Evolutionary conservation across 129 eudicot genomes (phyloP).

Genomic region (Flaveria bidentis): DNA sequence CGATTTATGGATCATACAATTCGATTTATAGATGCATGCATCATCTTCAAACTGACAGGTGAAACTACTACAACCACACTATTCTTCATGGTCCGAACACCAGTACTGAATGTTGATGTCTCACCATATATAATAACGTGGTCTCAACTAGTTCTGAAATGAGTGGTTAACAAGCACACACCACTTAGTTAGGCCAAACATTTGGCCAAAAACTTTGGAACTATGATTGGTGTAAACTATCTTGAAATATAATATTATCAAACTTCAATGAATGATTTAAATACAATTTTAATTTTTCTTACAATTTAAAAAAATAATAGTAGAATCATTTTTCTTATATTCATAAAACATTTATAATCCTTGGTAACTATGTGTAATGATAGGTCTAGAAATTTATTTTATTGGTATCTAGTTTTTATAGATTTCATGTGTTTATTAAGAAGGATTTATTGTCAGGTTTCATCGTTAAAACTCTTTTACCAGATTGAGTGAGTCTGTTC

Average conservation of each 20-base stretch:
- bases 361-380: background rate
- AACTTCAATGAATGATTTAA: background rate
- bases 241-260: background rate
- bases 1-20: conserved; percentile 9
- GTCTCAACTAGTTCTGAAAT: background rate
- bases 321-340: background rate
- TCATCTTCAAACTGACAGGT: background rate
- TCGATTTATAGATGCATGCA: background rate
- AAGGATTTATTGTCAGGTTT: too few species aligned
- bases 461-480: too few species aligned
- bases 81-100: conserved; percentile 9
- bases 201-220: conserved; percentile 1
- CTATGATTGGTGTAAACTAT: background rate
- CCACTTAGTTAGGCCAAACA: background rate
- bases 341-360: background rate
- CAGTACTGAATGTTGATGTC: background rate
- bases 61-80: conserved; percentile 5
- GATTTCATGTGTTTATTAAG: too few species aligned
- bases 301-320: background rate
- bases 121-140: background rate
- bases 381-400: too few species aligned
- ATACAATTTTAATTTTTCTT: background rate
- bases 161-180: conserved; percentile 14
- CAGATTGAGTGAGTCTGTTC: too few species aligned
- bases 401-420: too few species aligned